phyloP scores from a whole-genome alignment of 805 yeast species.

The Candida cerambycidarum region DNA sequence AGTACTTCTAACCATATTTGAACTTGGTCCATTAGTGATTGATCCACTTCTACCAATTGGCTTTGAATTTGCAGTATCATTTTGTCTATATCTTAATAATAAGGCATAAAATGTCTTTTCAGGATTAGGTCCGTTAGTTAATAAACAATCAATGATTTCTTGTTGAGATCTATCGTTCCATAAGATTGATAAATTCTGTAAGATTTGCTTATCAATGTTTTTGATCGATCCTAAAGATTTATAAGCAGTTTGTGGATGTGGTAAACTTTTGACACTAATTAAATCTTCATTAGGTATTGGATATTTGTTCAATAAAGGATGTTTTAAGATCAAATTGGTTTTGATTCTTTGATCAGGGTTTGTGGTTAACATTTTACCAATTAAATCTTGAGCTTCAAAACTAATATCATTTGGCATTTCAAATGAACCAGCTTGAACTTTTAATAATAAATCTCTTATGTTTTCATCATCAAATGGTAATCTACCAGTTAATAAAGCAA shows the following conservation, averaged over 20 bases:
- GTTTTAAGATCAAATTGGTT: constrained; percentile 62
- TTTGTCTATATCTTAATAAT: constrained; percentile 44
- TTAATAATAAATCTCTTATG: constrained; percentile 64
- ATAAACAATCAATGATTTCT: constrained; percentile 38
- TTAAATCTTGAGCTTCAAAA: constrained; percentile 64
- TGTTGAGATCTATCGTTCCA: constrained; percentile 55
- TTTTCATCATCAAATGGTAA: constrained; percentile 83
- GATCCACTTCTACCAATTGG: constrained; percentile 18
- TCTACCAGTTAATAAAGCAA: constrained; percentile 77
- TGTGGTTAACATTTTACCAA: constrained; percentile 63
- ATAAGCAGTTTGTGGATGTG: constrained; percentile 55
- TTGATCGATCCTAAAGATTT: constrained; percentile 47
- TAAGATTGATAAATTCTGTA: constrained; percentile 54
- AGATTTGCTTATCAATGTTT: constrained; percentile 52
- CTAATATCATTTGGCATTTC: constrained; percentile 69
- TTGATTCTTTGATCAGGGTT: constrained; percentile 71
- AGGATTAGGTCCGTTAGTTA: constrained; percentile 41
- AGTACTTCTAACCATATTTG: constrained; percentile 27
- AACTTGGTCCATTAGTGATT: constrained; percentile 20
- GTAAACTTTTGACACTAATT: constrained; percentile 46
- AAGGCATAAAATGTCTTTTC: constrained; percentile 49
- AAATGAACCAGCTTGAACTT: constrained; percentile 74
- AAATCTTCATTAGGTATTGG: constrained; percentile 48
- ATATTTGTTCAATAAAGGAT: constrained; percentile 54
- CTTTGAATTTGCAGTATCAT: constrained; percentile 15